A percentile compares a stretch with the other conserved stretches of the same genome.
phyloP scores from a whole-genome alignment of 352 stramenopile species.

The Globisporangium cederbergense region DNA sequence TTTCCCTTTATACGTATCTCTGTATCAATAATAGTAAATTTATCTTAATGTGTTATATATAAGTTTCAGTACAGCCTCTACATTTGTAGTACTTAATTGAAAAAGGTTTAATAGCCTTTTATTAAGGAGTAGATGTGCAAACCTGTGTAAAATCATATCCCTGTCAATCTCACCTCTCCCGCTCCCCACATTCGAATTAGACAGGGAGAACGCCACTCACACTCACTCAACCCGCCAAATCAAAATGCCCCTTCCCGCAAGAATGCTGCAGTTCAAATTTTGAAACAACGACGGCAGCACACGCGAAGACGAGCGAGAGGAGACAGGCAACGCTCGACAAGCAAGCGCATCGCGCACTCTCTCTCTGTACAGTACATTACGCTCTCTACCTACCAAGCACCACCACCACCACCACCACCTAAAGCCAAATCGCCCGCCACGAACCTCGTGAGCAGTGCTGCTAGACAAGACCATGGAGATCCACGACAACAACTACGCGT shows the following conservation, averaged over 20 bases:
- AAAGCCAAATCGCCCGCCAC: neutral
- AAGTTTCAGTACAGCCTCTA: neutral
- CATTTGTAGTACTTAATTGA: neutral
- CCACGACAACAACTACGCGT: conserved; percentile 13
- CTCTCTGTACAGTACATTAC: too few relatives aligned
- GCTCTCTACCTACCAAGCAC: neutral
- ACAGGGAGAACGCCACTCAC: neutral
- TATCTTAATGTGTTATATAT: neutral
- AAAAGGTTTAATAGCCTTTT: neutral
- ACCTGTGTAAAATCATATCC: neutral
- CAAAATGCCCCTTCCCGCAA: neutral
- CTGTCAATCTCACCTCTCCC: neutral
- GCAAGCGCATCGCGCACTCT: neutral
- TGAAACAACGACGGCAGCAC: neutral
- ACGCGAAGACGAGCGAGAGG: neutral
- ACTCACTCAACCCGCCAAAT: neutral
- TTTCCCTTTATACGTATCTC: neutral
- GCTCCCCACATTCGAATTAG: neutral
- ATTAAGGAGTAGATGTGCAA: neutral
- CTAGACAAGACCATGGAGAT: conserved; percentile 44
- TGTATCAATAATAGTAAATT: neutral
- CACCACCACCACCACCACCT: neutral
- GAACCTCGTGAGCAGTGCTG: conserved; percentile 4
- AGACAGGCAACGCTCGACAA: neutral
- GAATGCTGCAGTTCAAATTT: conserved; percentile 4